Base-by-base conservation (phyloP, 2,329 filamentous ascomycete species). In the Stagonosporopsis tanaceti region DNA sequence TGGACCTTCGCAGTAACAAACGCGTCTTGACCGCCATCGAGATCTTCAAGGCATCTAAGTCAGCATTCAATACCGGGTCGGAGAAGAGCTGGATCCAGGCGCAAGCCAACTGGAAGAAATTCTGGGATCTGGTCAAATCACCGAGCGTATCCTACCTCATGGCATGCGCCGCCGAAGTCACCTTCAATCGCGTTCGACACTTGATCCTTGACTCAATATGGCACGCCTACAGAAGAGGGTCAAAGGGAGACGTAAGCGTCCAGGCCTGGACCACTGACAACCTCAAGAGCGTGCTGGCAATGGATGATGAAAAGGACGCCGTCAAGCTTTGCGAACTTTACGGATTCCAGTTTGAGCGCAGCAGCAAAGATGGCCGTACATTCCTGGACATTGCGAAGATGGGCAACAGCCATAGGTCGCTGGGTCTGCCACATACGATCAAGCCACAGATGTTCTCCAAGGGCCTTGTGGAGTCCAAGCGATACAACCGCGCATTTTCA, bases 91-190 rank as follows among this genome's bases (percentile, higher is more conserved):
- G 84, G 63, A 75, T 81, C 7, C 80, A 86, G 51, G 85, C 84
- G 6, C 84, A 85, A 60, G 82, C 83, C 25, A 85, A 88, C 59
- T 86, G 84, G 71, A 75, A 80, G 45, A 77, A 78, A 2, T 88
- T 88, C 63, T 89, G 87, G 79, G 78, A 76, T 9, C 65, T 86
- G 17, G 72, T 89, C 39, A 77, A 79, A 51, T 88, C 85, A 1
- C 77, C 78, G 3, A 76, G 79, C 30, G 80, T 86, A 1, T 85
- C 86, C 0, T 89, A 88, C 65, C 75, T 88, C 7, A 85, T 87
- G 82, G 86, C 83, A 7, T 89, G 87, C 71, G 84, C 87, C 24
- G 84, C 85, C 1, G 87, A 89, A 64, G 82, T 87, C 11, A 84
- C 84, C 60, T 89, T 89, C 73, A 84, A 84, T 51, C 76, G 83